phyloP scores from a whole-genome alignment of 2,329 filamentous ascomycete species.

The Fusarium verrucosum region DNA sequence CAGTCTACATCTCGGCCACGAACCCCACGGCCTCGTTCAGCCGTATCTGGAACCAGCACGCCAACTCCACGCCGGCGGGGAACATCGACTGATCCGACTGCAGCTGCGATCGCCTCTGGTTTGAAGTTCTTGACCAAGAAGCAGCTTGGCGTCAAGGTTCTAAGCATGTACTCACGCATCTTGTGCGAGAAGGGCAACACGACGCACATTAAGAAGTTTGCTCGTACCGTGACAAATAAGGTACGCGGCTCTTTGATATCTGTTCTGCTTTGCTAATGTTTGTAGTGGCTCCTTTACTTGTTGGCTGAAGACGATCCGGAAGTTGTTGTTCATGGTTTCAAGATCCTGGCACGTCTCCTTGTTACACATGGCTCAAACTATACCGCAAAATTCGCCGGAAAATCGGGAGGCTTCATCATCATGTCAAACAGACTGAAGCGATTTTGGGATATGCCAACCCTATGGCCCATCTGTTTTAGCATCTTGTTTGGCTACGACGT shows the following conservation, averaged over 20 bases:
- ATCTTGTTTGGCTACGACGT: conserved; percentile 89
- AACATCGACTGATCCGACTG: conserved; percentile 50
- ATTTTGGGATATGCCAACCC: conserved; percentile 86
- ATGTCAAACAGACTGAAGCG: conserved; percentile 82
- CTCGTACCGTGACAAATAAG: conserved; percentile 94
- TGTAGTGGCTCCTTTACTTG: conserved; percentile 88
- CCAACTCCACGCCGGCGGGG: conserved; percentile 50
- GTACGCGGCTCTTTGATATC: conserved; percentile 53
- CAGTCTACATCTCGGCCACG: conserved; percentile 59
- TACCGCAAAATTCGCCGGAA: conserved; percentile 82
- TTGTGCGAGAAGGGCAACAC: conserved; percentile 78
- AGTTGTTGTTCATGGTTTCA: conserved; percentile 81
- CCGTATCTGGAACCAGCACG: conserved; percentile 53
- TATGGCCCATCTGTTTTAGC: conserved; percentile 90
- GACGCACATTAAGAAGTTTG: conserved; percentile 83
- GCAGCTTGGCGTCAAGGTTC: conserved; percentile 76
- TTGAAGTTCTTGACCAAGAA: conserved; percentile 65
- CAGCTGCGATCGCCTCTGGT: conserved; percentile 44
- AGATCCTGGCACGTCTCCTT: conserved; percentile 84
- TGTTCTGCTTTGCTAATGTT: conserved; percentile 18
- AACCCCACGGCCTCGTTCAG: conserved; percentile 59
- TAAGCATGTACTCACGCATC: conserved; percentile 80
- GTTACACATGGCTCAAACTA: conserved; percentile 84
- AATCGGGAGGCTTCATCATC: conserved; percentile 87
- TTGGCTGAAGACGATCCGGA: conserved; percentile 86